Base-by-base conservation (phyloP, 371 early-diverging fungal genomes). In the Dichotomocladium elegans region DNA sequence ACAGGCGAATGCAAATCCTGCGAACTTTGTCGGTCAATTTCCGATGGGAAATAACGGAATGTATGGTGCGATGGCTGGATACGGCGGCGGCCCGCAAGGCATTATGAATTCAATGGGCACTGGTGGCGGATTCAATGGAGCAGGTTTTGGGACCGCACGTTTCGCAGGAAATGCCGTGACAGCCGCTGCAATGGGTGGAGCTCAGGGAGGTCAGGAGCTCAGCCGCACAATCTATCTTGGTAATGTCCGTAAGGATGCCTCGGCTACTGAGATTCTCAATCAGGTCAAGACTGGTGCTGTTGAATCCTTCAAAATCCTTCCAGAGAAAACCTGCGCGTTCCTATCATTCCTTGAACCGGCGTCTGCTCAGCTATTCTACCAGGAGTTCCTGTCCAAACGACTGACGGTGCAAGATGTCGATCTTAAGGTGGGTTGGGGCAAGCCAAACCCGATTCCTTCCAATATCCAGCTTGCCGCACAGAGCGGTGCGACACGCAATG, bases 181-280 rank as follows among this genome's bases (percentile, higher is more conserved):
- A n/a, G n/a, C 42, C 14, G 42, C 29, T 4, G 42, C 43, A 7
- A 42, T 51, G 42, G 29, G 14, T 17, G 26, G 51, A 15, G 5
- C 10, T 15, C 41, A 17, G 2, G 48, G 44, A 48, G 47, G 29
- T 29, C 41, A 17, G 3, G 48, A 55, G 42, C 15, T 47, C 21
- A 47, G 48, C 4, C 83, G 92, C 31, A 92, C 92, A 15, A 74
- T 93, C 22, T 93, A 91, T 62, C 55, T 93, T 17, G 94, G 94
- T 45, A 83, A 83, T 47, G 58, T 92, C 19, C 83, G 83, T 12
- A 53, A 74, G 1, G 85, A 84, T 35, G 73, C 74, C 17, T 74
- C 78, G 0, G 64, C 83, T 6, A 80, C 80, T 46, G 89, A 89
- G 14, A 69, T 92, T 10, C 73, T 91, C 43, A 83, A 90, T 66